Evolutionary conservation across 2,329 filamentous ascomycete species (phyloP).

Genomic region (Alternaria tenuissima): DNA sequence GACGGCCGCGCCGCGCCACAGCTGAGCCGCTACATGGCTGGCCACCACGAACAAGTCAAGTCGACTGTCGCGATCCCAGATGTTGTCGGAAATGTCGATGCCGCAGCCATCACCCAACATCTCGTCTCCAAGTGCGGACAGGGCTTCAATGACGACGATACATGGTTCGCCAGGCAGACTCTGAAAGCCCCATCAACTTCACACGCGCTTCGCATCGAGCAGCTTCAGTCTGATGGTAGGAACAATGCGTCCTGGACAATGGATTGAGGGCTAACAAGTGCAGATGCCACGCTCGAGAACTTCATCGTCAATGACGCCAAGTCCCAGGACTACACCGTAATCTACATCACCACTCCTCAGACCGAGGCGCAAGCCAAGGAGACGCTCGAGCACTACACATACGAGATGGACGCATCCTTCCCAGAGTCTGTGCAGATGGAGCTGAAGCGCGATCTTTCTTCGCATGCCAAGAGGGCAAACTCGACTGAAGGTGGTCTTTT

Average conservation of each 20-base stretch:
- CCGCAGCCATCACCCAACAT: conserved; percentile 51
- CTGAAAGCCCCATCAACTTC: conserved; percentile 27
- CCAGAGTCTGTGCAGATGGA: conserved; percentile 72
- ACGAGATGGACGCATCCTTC: conserved; percentile 72
- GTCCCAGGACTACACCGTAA: conserved; percentile 70
- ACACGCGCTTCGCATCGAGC: conserved; percentile 21
- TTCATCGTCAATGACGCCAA: conserved; percentile 52
- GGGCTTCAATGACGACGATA: conserved; percentile 32
- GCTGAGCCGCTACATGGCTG: conserved; percentile 62
- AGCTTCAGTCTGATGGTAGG: conserved; percentile 34
- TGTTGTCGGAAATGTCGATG: conserved; percentile 60
- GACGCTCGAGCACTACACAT: conserved; percentile 50
- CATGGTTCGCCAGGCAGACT: conserved; percentile 16
- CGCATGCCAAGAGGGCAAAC: conserved; percentile 38
- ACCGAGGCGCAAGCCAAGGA: conserved; percentile 38
- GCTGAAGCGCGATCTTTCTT: conserved; percentile 70
- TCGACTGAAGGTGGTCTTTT: conserved; percentile 65
- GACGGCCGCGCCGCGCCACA: conserved; percentile 61
- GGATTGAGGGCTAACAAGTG: conserved; percentile 10
- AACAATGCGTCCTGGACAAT: background rate
- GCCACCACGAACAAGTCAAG: conserved; percentile 59
- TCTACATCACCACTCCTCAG: conserved; percentile 74
- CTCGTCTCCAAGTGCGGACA: conserved; percentile 60
- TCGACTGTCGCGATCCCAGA: conserved; percentile 63
- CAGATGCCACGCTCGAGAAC: conserved; percentile 36